A percentile compares a stretch with the other conserved stretches of the same genome.
Conservation (phyloP, 176 grass and related monocot species). For the Triticum urartu region DNA sequence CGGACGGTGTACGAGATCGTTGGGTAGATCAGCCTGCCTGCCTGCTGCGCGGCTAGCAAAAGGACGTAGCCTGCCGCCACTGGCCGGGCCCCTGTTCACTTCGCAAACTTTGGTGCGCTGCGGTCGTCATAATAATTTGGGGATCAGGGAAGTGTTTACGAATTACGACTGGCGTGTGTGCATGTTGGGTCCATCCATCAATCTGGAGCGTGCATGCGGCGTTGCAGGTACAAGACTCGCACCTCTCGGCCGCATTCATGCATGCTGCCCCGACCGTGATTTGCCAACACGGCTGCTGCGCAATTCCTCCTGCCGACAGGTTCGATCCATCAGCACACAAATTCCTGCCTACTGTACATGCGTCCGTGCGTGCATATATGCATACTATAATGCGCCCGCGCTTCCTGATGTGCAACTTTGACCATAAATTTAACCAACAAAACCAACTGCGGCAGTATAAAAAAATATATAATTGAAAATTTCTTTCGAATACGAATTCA, state of each 20-base stretch:
- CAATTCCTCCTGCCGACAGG: background rate
- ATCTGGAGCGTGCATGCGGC: background rate
- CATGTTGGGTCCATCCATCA: background rate
- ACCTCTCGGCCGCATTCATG: background rate
- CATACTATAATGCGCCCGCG: background rate
- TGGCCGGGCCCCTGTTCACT: background rate
- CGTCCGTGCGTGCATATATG: background rate
- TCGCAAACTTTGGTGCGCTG: slow-evolving; percentile 28
- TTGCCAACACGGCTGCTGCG: background rate
- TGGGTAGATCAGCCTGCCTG: background rate
- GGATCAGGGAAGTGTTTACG: background rate
- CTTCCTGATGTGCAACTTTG: too few relatives aligned
- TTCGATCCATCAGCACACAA: background rate
- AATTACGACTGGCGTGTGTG: background rate
- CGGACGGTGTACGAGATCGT: slow-evolving; percentile 20
- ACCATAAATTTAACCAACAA: too few relatives aligned
- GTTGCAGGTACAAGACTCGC: slow-evolving; percentile 7
- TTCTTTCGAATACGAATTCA: too few relatives aligned
- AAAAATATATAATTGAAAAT: too few relatives aligned
- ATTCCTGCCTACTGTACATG: background rate
- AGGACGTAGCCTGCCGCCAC: background rate
- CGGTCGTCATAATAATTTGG: background rate
- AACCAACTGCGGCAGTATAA: too few relatives aligned
- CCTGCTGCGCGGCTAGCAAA: background rate
- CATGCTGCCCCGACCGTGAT: slow-evolving; percentile 11